Evolutionary conservation across 805 yeast species (phyloP), one percentile per base, ranked within the genome.

Genomic region (Saturnispora besseyi): DNA sequence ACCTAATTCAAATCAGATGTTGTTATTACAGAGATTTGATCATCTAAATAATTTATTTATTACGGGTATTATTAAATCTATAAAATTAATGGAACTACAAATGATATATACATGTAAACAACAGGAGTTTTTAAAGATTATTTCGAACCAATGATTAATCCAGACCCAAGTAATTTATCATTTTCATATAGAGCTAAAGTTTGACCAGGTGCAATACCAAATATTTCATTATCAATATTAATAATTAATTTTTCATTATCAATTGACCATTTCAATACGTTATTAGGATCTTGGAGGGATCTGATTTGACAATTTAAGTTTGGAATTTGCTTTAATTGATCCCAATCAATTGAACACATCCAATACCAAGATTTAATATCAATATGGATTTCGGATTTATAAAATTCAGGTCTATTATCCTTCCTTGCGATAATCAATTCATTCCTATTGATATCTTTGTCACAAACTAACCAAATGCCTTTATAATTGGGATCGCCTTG

Each of bases 151-250:
- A 45, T 28, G 15, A 73, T 76, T 28, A 62, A 55, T 1, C 84
- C 85, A 18, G 79, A 71, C 0, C 96, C 97, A 10, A 90, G 59
- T 0, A 91, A 82, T 48, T 78, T 66, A 44, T 81, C 82, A 1
- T 75, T 77, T 38, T 75, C 66, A 63, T 90, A 93, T 5, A 91
- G 61, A 0, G 86, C 95, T 15, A 88, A 66, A 56, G 78, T 82
- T 63, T 91, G 99, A 0, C 98, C 99, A 0, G 90, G 87, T 0
- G 96, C 90, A 60, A 93, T 78, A 0, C 96, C 96, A 45, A 88
- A 67, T 32, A 77, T 77, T 30, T 69, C 63, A 1, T 70, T 66
- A 0, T 54, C 51, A 30, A 90, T 68, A 22, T 57, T 55, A 7
- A 87, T 62, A 1, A 52, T 50, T 2, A 73, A 49, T 2, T 50